Conservation (phyloP, 2,329 filamentous ascomycete genomes). For the Hymenotorrendiella dingleyae region DNA sequence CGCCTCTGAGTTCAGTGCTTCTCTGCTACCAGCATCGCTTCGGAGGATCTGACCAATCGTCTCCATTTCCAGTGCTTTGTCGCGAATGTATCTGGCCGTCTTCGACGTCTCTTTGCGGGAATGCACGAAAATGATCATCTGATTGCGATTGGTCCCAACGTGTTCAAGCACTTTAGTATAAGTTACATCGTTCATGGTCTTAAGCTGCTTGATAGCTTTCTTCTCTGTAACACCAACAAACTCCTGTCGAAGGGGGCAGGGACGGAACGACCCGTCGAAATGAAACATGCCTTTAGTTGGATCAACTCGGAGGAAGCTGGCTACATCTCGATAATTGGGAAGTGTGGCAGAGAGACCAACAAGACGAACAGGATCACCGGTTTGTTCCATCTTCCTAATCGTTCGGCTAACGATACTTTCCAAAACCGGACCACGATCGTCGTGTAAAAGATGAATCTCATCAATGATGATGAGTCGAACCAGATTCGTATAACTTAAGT, state of each 20-base stretch:
- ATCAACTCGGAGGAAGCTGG: slow-evolving; percentile 89
- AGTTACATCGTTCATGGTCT: slow-evolving; percentile 98
- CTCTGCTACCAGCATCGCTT: slow-evolving; percentile 84
- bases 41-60: slow-evolving; percentile 94
- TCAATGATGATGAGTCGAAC: slow-evolving; percentile 95
- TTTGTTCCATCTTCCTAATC: slow-evolving; percentile 88
- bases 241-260: slow-evolving; percentile 91
- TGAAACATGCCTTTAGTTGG: slow-evolving; percentile 83
- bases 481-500: slow-evolving; percentile 95
- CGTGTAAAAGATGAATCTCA: slow-evolving; percentile 95
- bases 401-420: slow-evolving; percentile 96
- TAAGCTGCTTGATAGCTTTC: slow-evolving; percentile 97
- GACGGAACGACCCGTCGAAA: slow-evolving; percentile 89
- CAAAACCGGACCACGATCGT: slow-evolving; percentile 91
- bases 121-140: slow-evolving; percentile 99
- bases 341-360: slow-evolving; percentile 91
- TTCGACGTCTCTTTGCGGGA: slow-evolving; percentile 98
- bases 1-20: slow-evolving; percentile 80
- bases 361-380: slow-evolving; percentile 84
- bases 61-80: slow-evolving; percentile 94
- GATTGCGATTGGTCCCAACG: slow-evolving; percentile 85
- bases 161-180: slow-evolving; percentile 97
- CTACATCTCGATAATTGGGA: slow-evolving; percentile 94
- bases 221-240: slow-evolving; percentile 97
- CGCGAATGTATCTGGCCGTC: slow-evolving; percentile 90